These are phyloP conservation scores for Fusarium tricinctum DNA, from an alignment of 2,329 filamentous ascomycete species.

Conservation along the genomic window DNA sequence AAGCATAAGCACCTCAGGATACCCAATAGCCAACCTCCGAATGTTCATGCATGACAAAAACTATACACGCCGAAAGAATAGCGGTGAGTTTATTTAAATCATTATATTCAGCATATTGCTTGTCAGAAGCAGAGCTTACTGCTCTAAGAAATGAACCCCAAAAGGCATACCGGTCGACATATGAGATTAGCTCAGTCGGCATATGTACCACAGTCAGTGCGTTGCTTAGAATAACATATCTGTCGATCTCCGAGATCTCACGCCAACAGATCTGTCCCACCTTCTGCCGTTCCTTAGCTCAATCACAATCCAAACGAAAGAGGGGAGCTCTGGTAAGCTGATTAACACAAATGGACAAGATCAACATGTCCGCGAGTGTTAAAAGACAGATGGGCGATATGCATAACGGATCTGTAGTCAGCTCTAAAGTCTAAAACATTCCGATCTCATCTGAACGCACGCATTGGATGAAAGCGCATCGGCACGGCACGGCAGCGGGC, in stretches of 20 bases:
- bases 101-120: too few species aligned
- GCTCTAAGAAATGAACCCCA: too few species aligned
- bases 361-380: neutral
- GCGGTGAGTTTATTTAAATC: neutral
- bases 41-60: neutral
- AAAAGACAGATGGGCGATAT: neutral
- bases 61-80: neutral
- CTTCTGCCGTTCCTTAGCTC: neutral
- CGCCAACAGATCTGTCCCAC: neutral
- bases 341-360: neutral
- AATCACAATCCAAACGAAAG: neutral
- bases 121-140: too few species aligned
- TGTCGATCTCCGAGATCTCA: neutral
- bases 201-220: neutral
- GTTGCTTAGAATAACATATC: neutral
- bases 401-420: neutral
- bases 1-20: neutral
- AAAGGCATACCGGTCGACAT: too few species aligned
- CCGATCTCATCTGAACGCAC: neutral
- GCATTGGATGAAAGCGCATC: neutral
- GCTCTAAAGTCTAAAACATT: neutral
- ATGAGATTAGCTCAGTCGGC: too few species aligned
- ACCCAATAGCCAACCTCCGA: neutral
- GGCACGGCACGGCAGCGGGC: neutral
- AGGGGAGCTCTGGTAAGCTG: neutral